Evolutionary conservation across 495 filamentous ascomycete species (phyloP).

Genomic region (Aspergillus conjunctus): DNA sequence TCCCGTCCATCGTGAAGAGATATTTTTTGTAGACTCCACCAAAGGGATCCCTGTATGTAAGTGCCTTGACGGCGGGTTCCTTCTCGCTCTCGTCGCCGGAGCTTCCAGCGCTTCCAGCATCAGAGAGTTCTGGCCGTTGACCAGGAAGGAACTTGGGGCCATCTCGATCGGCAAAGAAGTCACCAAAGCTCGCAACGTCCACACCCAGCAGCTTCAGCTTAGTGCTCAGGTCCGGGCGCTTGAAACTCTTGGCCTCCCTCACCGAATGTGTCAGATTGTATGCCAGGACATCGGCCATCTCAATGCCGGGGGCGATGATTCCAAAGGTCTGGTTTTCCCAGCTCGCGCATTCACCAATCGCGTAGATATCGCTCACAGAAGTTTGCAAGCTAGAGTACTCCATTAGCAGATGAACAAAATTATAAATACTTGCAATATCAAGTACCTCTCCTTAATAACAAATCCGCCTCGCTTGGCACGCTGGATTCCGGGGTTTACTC

Average conservation of each 20-base stretch:
- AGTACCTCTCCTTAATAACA: constrained; percentile 64
- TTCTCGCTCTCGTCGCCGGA: constrained; percentile 39
- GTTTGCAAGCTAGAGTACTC: constrained; percentile 60
- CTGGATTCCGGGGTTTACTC: constrained; percentile 67
- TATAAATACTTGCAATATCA: background rate
- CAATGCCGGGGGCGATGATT: constrained; percentile 89
- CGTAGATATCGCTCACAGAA: constrained; percentile 74
- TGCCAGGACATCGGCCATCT: constrained; percentile 95
- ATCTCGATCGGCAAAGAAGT: constrained; percentile 93
- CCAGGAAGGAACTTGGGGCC: constrained; percentile 76
- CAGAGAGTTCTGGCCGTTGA: constrained; percentile 38
- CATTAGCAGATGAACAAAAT: background rate
- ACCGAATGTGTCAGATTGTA: constrained; percentile 90
- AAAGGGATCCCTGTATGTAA: constrained; percentile 94
- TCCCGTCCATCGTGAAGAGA: constrained; percentile 88
- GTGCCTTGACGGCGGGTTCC: constrained; percentile 70
- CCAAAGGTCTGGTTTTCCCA: constrained; percentile 95
- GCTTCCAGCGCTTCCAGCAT: constrained; percentile 24
- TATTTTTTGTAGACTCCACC: constrained; percentile 96
- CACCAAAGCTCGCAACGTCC: constrained; percentile 93
- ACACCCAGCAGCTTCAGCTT: constrained; percentile 93
- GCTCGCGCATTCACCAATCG: constrained; percentile 92
- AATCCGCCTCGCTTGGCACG: constrained; percentile 78
- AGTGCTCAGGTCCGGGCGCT: constrained; percentile 86
- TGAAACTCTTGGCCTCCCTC: constrained; percentile 72